Conservation (phyloP, 164 flowering plant genomes). For the Macadamia integrifolia region DNA sequence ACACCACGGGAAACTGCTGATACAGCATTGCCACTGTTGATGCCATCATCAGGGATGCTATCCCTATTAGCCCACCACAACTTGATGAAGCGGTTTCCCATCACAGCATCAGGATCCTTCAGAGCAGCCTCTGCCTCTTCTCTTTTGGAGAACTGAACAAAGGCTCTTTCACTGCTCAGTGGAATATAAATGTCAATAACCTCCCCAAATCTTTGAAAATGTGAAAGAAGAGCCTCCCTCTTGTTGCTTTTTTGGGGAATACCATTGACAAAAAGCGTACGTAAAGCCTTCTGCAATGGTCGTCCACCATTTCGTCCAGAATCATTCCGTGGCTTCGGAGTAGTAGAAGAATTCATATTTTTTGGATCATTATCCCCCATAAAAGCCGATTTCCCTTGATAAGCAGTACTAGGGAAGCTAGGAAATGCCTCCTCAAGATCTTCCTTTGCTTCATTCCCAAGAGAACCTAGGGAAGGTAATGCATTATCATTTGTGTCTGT, state of each 20-base stretch:
- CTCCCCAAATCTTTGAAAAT: slow-evolving; percentile 88
- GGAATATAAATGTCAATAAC: slow-evolving; percentile 82
- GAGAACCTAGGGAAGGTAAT: slow-evolving; percentile 24
- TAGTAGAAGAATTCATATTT: slow-evolving; percentile 26
- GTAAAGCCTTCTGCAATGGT: slow-evolving; percentile 59
- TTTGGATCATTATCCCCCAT: slow-evolving; percentile 29
- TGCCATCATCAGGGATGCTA: slow-evolving; percentile 52
- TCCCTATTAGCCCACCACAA: slow-evolving; percentile 95
- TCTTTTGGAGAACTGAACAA: slow-evolving; percentile 88
- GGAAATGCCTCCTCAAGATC: slow-evolving; percentile 25
- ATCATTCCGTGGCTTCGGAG: slow-evolving; percentile 26
- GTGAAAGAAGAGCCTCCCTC: slow-evolving; percentile 69
- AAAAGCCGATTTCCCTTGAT: slow-evolving; percentile 35
- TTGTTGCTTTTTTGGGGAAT: slow-evolving; percentile 73
- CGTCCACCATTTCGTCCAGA: slow-evolving; percentile 31
- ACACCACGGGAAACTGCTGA: slow-evolving; percentile 25
- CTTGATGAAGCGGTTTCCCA: slow-evolving; percentile 97
- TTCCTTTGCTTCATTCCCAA: slow-evolving; percentile 32
- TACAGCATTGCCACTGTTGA: slow-evolving; percentile 23
- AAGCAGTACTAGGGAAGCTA: slow-evolving; percentile 17
- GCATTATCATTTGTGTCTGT: slow-evolving; percentile 33
- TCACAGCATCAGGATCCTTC: slow-evolving; percentile 95
- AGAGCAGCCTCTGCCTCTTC: slow-evolving; percentile 97
- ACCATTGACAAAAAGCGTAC: slow-evolving; percentile 79
- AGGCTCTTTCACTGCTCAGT: slow-evolving; percentile 63